Evolutionary conservation across 371 early-diverging fungal species (phyloP).

Genomic region (Apophysomyces elegans): DNA sequence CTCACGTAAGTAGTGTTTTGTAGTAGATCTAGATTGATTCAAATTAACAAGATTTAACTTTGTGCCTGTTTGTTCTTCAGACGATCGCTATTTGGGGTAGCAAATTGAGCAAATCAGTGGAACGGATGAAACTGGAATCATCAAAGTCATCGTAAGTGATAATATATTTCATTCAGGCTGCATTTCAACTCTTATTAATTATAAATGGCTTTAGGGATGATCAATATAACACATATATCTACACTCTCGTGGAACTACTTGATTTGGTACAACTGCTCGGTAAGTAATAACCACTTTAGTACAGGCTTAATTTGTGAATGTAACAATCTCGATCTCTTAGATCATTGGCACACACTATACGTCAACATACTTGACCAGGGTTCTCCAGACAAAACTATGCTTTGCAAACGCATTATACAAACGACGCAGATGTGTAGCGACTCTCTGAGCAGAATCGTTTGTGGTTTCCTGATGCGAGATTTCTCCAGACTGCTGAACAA

Average conservation of each 20-base stretch:
- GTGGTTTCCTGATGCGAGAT: constrained; percentile 45
- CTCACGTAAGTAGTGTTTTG: background rate
- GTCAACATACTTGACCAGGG: constrained; percentile 14
- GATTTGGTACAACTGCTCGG: constrained; percentile 30
- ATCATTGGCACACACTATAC: constrained; percentile 26
- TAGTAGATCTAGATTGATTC: no score
- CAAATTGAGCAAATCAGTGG: constrained; percentile 38
- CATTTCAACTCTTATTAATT: background rate
- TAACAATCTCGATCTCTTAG: constrained; percentile 14
- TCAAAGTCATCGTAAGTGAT: constrained; percentile 29
- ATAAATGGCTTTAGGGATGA: constrained; percentile 20
- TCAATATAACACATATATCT: constrained; percentile 32
- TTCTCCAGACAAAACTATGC: constrained; percentile 17
- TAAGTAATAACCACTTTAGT: constrained; percentile 13
- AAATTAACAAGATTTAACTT: background rate
- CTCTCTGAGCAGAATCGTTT: constrained; percentile 28
- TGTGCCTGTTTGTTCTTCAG: background rate
- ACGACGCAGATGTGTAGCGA: constrained; percentile 24
- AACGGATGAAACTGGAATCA: constrained; percentile 34
- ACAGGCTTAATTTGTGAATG: background rate
- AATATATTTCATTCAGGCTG: background rate
- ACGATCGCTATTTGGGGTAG: constrained; percentile 34
- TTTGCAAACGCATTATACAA: constrained; percentile 19
- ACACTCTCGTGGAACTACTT: constrained; percentile 33
- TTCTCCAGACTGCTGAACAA: constrained; percentile 37